phyloP scores from a whole-genome alignment of 83 land plant species.

The Picea abies region DNA sequence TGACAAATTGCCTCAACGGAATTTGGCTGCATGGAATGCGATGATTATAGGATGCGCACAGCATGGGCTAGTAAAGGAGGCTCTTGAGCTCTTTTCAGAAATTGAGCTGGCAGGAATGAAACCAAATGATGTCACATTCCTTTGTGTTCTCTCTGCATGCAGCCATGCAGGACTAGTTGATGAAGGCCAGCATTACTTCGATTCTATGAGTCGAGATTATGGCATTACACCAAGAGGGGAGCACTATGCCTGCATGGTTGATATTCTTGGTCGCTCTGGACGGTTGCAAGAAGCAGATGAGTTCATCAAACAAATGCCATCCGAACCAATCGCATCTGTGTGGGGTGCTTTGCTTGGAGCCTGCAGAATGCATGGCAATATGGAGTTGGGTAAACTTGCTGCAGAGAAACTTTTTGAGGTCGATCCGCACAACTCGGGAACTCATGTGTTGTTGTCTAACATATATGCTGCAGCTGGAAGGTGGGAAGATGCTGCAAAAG shows the following conservation, averaged over 20 bases:
- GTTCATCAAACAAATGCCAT: conserved; percentile 50
- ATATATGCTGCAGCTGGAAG: conserved; percentile 36
- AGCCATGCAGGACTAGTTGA: conserved; percentile 58
- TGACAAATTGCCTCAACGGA: conserved; percentile 38
- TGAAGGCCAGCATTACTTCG: conserved; percentile 41
- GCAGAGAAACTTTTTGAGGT: conserved; percentile 46
- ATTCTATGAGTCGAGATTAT: conserved; percentile 41
- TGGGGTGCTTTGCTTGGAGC: conserved; percentile 67
- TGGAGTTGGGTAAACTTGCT: conserved; percentile 40
- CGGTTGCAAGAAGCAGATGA: conserved; percentile 35
- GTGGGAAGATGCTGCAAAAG: conserved; percentile 44
- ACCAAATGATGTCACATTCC: conserved; percentile 48
- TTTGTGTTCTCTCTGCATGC: conserved; percentile 59
- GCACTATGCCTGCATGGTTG: conserved; percentile 64
- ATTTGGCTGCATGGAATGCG: conserved; percentile 72
- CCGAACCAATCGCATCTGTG: conserved; percentile 37
- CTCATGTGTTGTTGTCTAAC: conserved; percentile 49
- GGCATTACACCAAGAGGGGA: conserved; percentile 39
- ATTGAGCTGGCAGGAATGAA: conserved; percentile 31
- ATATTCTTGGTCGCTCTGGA: conserved; percentile 57
- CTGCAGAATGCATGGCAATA: conserved; percentile 49
- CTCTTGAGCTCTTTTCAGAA: conserved; percentile 34
- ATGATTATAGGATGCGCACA: conserved; percentile 59
- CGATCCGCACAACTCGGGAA: conserved; percentile 47
- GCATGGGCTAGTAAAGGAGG: conserved; percentile 42